Conservation (phyloP, 169 alveolate species). For the Hepatocystis sp. region DNA sequence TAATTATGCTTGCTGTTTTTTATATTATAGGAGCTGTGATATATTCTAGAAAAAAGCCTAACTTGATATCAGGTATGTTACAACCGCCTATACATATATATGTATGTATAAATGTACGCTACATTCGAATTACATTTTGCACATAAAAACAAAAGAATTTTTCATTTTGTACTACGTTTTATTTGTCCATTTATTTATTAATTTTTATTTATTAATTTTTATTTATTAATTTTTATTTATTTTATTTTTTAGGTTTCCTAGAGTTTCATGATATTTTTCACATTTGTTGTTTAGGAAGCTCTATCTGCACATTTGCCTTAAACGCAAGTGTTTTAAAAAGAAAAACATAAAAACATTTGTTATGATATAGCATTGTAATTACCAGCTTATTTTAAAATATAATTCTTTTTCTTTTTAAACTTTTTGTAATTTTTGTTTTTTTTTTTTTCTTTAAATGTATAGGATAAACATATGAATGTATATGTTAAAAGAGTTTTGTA, state of each 20-base stretch:
- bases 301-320: slow-evolving; percentile 72
- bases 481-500: not conserved
- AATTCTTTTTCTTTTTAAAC: not conserved
- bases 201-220: not conserved
- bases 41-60: slow-evolving; percentile 81
- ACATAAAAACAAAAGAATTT: no score
- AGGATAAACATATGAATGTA: not conserved
- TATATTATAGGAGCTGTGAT: slow-evolving; percentile 81
- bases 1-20: slow-evolving; percentile 31
- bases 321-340: slow-evolving; percentile 77
- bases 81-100: not conserved
- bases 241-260: slow-evolving; percentile 42
- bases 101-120: not conserved
- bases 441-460: not conserved
- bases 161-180: not conserved
- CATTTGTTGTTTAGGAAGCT: slow-evolving; percentile 80
- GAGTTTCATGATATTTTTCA: slow-evolving; percentile 86
- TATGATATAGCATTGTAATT: not conserved
- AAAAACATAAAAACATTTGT: slow-evolving; percentile 7
- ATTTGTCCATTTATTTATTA: not conserved
- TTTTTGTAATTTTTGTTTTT: no score
- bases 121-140: not conserved
- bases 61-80: slow-evolving; percentile 63
- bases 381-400: not conserved
- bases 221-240: not conserved